Evolutionary conservation across 768 basidiomycete genomes (phyloP).

Genomic region (Psilocybe tampanensis): DNA sequence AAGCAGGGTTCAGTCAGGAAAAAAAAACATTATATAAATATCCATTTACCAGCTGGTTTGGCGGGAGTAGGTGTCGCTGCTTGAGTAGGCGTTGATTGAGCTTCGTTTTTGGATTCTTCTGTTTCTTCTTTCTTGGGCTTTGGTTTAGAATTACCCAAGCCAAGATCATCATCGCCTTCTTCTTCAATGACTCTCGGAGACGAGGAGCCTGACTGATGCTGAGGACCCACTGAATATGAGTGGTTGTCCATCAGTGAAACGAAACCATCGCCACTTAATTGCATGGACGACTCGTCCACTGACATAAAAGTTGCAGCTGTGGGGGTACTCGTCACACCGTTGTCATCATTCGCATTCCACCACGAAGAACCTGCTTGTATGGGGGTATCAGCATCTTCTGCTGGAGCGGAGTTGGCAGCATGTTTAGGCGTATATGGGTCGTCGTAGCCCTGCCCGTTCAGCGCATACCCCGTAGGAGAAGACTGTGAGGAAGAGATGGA

Average conservation of each 20-base stretch:
- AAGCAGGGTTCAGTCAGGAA: neutral
- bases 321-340: conserved; percentile 50
- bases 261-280: conserved; percentile 60
- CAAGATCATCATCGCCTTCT: conserved; percentile 87
- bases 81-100: conserved; percentile 3
- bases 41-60: conserved; percentile 16
- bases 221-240: conserved; percentile 40
- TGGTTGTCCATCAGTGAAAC: conserved; percentile 81
- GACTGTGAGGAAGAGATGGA: conserved; percentile 44
- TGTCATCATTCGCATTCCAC: conserved; percentile 55
- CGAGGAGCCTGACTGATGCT: conserved; percentile 17
- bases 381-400: conserved; percentile 30
- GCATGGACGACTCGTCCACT: conserved; percentile 44
- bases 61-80: conserved; percentile 19
- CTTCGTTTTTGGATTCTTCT: conserved; percentile 23
- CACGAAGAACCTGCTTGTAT: conserved; percentile 51
- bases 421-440: conserved; percentile 15
- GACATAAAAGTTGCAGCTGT: conserved; percentile 68
- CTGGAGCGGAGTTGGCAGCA: conserved; percentile 19
- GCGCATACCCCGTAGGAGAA: conserved; percentile 20
- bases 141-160: conserved; percentile 75
- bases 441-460: conserved; percentile 35
- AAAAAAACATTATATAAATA: neutral
- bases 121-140: conserved; percentile 37
- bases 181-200: conserved; percentile 33